Evolutionary conservation across 805 yeast species (phyloP), one percentile per base, ranked within the genome.

Genomic region (Ogataea saltuana): DNA sequence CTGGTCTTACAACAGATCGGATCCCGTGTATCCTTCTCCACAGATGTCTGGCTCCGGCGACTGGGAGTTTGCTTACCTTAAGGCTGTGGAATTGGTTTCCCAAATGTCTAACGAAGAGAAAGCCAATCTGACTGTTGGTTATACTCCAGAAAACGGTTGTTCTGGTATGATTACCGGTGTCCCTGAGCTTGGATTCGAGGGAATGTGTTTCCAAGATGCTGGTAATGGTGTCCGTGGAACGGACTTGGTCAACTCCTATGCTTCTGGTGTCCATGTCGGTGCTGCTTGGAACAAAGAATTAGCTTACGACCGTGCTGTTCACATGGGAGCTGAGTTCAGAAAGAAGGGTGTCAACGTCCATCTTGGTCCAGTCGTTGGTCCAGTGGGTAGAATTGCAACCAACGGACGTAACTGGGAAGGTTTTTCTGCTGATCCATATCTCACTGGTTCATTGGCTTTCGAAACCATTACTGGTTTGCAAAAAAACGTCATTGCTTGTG

Each of bases 351-450:
- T 76, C 12, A 74, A 79, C 54, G 67, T 78, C 27, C 68, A 75
- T 11, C 63, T 80, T 15, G 84, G 82, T 0, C 86, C 85, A 1
- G 67, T 69, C 3, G 65, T 76, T 29, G 85, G 84, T 0, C 85
- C 85, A 9, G 68, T 80, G 33, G 86, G 85, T 0, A 65, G 70
- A 26, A 75, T 79, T 52, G 85, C 83, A 4, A 75, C 74, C 30
- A 85, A 82, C 17, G 85, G 86, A 5, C 66, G 85, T 50, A 76
- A 75, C 59, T 79, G 84, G 83, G 85, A 80, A 61, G 72, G 80
- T 28, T 79, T 78, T 59, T 80, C 82, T 7, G 64, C 80, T 4
- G 85, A 80, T 56, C 83, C 85, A 2, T 79, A 78, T 45, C 62
- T 80, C 37, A 78, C 76, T 50, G 85, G 85, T 17, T 64, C 71